Base-by-base conservation (phyloP, 2,329 filamentous ascomycete species). In the Penicillium rolfsii region DNA sequence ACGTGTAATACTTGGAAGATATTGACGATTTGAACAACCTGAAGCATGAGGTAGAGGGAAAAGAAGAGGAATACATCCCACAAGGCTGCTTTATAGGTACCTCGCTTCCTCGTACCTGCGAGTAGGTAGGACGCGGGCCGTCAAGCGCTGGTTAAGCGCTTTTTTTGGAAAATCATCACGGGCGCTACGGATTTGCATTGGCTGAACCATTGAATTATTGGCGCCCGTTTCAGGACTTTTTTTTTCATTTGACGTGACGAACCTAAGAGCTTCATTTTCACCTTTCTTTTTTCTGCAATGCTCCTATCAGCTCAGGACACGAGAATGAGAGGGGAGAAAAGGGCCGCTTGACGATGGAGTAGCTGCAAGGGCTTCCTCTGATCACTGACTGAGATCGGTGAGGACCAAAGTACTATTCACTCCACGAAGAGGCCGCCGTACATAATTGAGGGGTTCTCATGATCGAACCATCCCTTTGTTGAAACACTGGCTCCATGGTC, bases 151-250 rank as follows among this genome's bases (percentile, higher is more conserved):
- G 22, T 56, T 38, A 56, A 56, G 53, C 53, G 53, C 53, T 48
- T 46, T 54, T 48, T 56, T 24, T 7, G n/a, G 33, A 52, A 26
- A 45, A 49, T 54, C 57, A 45, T 33, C 52, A 1, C 70, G 71
- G 2, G 74, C 67, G 1, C 72, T 74, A 14, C 52, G 69, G 14
- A 61, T 70, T 9, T 67, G 71, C 4, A 69, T 67, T 1, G 70
- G 77, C 19, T 61, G 52, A 54, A 54, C 52, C 52, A 41, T 43
- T 45, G 30, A 43, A 54, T 22, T 54, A 26, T 54, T 54, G 43
- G 52, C 52, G 52, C 52, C 52, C 24, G 52, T 54, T 45, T 54
- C 52, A 54, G 26, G 26, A 43, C 33, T 19, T 40, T 26, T 33
- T 43, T 40, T 53, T 36, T 22, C 19, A 36, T 53, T 26, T 30